Evolutionary conservation across 108 stramenopile genomes (phyloP), one percentile per base, ranked within the genome.

Genomic region (Pseudonitzschia multiseries): DNA sequence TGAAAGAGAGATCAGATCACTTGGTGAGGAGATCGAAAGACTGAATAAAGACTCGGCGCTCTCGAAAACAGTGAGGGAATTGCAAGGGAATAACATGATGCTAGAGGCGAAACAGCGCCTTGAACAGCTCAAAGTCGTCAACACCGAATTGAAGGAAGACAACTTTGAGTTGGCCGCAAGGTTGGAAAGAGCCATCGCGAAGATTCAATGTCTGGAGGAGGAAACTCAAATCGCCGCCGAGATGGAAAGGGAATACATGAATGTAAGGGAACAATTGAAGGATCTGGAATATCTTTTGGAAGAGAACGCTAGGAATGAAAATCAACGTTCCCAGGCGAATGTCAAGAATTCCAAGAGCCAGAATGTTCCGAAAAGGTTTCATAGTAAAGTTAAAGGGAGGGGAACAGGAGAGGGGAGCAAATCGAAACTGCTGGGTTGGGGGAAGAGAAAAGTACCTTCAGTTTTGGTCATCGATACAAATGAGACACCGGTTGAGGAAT

Each of bases 121-220:
- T 48, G 87, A 89, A 50, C 81, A 87, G 72, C 82, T 93, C 27
- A 83, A 82, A 46, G 74, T 65, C 40, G 73, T 48, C 0, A 83
- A 85, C 61, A 85, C 73, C 9, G 53, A 78, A 18, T 46, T 93
- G 64, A 83, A 89, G 57, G 90, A 91, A 32, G 88, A 93, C 41
- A 93, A 93, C 61, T 64, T 80, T 12, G 78, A 84, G 31, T 74
- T 93, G 24, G 73, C 79, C 41, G 70, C 78, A 18, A 74, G 78
- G 36, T 68, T 81, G 4, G 72, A 84, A 48, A 68, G 74, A 62
- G 74, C 70, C 12, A 48, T 63, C 27, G 72, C 36, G 22, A 64
- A 82, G 46, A 67, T 70, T 14, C 36, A 67, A 36, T 43, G 65
- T 52, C 53, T 83, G 2, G 76, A 71, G 42, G 80, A 68, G 43